Conservation (phyloP, 2,329 filamentous ascomycete genomes). For the Nakataea oryzae region DNA sequence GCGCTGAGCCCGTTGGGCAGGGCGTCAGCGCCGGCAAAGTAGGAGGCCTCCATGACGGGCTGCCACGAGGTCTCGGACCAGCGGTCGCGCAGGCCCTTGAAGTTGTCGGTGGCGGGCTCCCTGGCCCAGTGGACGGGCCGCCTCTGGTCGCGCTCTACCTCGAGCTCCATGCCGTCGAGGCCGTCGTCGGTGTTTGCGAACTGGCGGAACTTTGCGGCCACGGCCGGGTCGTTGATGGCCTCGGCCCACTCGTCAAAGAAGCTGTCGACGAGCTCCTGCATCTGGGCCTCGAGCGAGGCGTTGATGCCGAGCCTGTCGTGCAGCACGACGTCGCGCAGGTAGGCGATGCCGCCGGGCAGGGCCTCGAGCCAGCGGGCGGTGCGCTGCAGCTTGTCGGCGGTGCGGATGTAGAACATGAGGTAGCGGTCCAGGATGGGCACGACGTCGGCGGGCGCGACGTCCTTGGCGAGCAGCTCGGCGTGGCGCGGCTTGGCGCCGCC, state of each 20-base stretch:
- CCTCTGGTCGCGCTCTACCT: conserved; percentile 61
- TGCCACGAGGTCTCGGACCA: conserved; percentile 67
- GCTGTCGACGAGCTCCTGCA: conserved; percentile 71
- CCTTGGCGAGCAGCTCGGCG: conserved; percentile 73
- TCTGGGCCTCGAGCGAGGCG: conserved; percentile 75
- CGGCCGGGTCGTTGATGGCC: conserved; percentile 58
- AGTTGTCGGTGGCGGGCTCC: conserved; percentile 58
- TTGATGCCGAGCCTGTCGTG: conserved; percentile 81
- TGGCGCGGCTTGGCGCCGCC: conserved; percentile 79
- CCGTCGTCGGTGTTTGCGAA: conserved; percentile 76
- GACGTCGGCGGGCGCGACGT: conserved; percentile 74
- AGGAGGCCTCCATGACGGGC: conserved; percentile 58
- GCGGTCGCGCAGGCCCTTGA: conserved; percentile 50
- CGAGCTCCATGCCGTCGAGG: conserved; percentile 57
- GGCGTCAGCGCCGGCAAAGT: conserved; percentile 56
- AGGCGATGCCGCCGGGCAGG: conserved; percentile 73
- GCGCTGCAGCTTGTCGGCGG: conserved; percentile 79
- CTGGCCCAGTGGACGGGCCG: conserved; percentile 71
- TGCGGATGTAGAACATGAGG: conserved; percentile 88
- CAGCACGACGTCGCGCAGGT: conserved; percentile 72
- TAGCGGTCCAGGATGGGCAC: conserved; percentile 80
- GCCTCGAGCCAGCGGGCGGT: conserved; percentile 83
- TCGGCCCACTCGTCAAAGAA: conserved; percentile 94
- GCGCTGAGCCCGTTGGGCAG: conserved; percentile 63
- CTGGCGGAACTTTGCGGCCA: conserved; percentile 63